These are phyloP conservation scores for Pythium rhizo-oryzae DNA, from an alignment of 352 stramenopile genomes.

Conservation along the genomic window DNA sequence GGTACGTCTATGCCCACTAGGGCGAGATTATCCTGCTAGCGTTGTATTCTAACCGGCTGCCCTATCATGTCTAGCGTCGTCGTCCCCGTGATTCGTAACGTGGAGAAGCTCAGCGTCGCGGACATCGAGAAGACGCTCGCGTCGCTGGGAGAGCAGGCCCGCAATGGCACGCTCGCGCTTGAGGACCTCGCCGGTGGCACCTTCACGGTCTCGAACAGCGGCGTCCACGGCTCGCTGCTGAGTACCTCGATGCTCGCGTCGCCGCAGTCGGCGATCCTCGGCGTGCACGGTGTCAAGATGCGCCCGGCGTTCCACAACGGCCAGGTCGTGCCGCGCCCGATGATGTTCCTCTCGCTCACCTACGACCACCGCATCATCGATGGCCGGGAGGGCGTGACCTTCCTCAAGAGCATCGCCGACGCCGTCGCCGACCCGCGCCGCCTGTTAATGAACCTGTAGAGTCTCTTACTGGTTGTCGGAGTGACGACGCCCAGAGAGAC, in stretches of 20 bases:
- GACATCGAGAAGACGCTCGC: slow-evolving; percentile 97
- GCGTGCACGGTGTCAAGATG: slow-evolving; percentile 99
- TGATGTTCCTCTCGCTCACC: slow-evolving; percentile 99
- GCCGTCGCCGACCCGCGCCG: slow-evolving; percentile 96
- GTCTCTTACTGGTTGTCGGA: not conserved
- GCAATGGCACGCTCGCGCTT: slow-evolving; percentile 63
- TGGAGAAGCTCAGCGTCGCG: slow-evolving; percentile 95
- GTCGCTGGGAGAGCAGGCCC: slow-evolving; percentile 81
- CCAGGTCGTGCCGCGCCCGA: slow-evolving; percentile 96
- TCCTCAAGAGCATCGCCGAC: slow-evolving; percentile 98
- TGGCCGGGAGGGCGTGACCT: slow-evolving; percentile 98
- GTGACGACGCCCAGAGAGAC: not conserved
- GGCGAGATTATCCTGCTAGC: not conserved
- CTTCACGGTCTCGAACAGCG: slow-evolving; percentile 99
- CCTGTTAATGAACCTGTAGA: slow-evolving; percentile 88
- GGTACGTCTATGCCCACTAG: slow-evolving; percentile 38
- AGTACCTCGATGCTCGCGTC: slow-evolving; percentile 99
- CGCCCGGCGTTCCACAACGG: slow-evolving; percentile 92
- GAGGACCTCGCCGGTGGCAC: slow-evolving; percentile 97
- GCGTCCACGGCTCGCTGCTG: slow-evolving; percentile 97
- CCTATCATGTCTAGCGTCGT: slow-evolving; percentile 83
- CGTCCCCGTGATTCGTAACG: slow-evolving; percentile 98
- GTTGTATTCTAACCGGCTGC: not conserved
- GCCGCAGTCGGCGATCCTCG: slow-evolving; percentile 97
- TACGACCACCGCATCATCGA: slow-evolving; percentile 99